These are phyloP conservation scores for Yarrowia sp. DNA, from an alignment of 805 yeast species.

Conservation along the genomic window DNA sequence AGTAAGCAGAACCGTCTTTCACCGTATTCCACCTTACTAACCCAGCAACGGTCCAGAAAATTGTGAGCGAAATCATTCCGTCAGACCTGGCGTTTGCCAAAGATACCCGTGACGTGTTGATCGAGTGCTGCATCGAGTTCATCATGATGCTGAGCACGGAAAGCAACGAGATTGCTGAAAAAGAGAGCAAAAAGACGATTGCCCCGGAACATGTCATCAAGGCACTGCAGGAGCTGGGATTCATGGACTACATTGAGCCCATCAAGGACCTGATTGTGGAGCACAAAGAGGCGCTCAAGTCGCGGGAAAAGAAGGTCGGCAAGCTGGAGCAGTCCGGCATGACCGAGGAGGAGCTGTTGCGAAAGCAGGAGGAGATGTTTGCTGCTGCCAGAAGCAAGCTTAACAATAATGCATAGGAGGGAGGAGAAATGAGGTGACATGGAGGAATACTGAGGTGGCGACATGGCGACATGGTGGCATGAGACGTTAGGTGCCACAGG, in stretches of 20 bases:
- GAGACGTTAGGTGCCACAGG: background rate
- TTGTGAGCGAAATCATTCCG: slow-evolving; percentile 84
- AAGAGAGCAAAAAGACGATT: slow-evolving; percentile 92
- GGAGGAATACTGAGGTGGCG: background rate
- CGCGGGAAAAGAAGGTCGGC: slow-evolving; percentile 81
- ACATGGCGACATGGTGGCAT: background rate
- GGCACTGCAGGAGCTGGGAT: slow-evolving; percentile 84
- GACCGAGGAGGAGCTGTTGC: slow-evolving; percentile 84
- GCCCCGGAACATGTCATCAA: slow-evolving; percentile 94
- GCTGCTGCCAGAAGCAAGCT: slow-evolving; percentile 38
- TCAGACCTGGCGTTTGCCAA: slow-evolving; percentile 83
- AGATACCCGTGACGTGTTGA: slow-evolving; percentile 91
- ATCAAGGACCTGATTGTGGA: slow-evolving; percentile 75
- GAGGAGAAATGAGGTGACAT: background rate
- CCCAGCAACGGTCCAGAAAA: slow-evolving; percentile 92
- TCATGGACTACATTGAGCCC: slow-evolving; percentile 76
- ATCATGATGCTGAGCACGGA: slow-evolving; percentile 92
- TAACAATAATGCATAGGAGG: slow-evolving; percentile 21
- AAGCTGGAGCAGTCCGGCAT: slow-evolving; percentile 91
- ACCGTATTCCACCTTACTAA: background rate
- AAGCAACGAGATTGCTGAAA: slow-evolving; percentile 93
- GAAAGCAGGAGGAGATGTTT: slow-evolving; percentile 90
- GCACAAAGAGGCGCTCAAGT: slow-evolving; percentile 83
- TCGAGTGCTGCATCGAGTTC: slow-evolving; percentile 94
- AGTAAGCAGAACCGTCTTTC: too few species aligned